phyloP scores from a whole-genome alignment of 2,329 filamentous ascomycete species.

The Pyrenophora tritici-repentis region DNA sequence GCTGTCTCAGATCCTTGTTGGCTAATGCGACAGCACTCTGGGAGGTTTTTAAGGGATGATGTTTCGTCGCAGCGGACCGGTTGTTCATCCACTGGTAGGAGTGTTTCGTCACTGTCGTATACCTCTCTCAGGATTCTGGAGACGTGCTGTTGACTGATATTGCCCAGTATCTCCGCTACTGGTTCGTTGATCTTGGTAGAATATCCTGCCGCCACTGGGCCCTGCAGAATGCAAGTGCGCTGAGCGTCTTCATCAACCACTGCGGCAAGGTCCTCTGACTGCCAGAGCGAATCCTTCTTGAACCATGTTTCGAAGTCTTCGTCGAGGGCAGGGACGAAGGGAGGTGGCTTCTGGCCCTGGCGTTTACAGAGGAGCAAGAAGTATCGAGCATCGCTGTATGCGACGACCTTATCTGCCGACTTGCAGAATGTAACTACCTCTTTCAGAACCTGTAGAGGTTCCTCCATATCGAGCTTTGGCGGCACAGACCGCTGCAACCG shows the following conservation, averaged over 20 bases:
- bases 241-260: conserved; percentile 43
- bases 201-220: conserved; percentile 42
- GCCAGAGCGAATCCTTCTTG: conserved; percentile 51
- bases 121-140: conserved; percentile 13
- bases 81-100: not conserved
- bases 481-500: not conserved
- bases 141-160: conserved; percentile 15
- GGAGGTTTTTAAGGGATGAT: conserved; percentile 8
- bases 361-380: conserved; percentile 41
- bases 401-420: conserved; percentile 8
- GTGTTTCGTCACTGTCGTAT: conserved; percentile 7
- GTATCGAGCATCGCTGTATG: conserved; percentile 10
- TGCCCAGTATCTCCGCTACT: conserved; percentile 18
- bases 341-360: conserved; percentile 43
- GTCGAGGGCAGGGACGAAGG: conserved; percentile 45
- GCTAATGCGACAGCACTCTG: not conserved
- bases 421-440: not conserved
- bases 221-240: conserved; percentile 45
- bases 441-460: not conserved
- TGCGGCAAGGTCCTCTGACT: conserved; percentile 46
- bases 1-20: not conserved
- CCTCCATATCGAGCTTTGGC: not conserved
- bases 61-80: not conserved
- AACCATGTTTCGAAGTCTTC: conserved; percentile 48
- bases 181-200: conserved; percentile 22